A percentile compares a stretch with the other conserved stretches of the same genome.
These are phyloP conservation scores for Ensete glaucum DNA, from an alignment of 176 grass and related monocot species.

Conservation along the genomic window DNA sequence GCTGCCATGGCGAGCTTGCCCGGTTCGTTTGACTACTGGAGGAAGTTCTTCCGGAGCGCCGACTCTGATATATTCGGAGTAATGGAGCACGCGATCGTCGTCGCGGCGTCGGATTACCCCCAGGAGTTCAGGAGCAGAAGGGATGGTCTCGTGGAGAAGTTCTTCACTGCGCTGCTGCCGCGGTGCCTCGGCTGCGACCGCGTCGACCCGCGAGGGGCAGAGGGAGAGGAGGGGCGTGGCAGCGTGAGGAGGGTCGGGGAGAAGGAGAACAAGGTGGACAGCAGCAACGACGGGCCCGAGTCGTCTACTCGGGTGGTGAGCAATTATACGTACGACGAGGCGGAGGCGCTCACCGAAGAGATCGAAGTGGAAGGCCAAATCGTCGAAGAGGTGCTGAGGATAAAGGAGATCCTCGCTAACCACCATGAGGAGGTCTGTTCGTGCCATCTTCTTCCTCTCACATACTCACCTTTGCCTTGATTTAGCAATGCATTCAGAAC, in stretches of 20 bases:
- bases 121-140: slow-evolving; percentile 57
- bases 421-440: slow-evolving; percentile 49
- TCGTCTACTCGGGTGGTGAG: background rate
- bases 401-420: slow-evolving; percentile 51
- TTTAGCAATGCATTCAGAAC: background rate
- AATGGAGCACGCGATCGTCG: slow-evolving; percentile 67
- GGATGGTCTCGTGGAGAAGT: slow-evolving; percentile 61
- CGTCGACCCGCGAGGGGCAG: slow-evolving; percentile 15
- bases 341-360: slow-evolving; percentile 37
- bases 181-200: slow-evolving; percentile 29
- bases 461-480: background rate
- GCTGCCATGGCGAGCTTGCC: slow-evolving; percentile 24
- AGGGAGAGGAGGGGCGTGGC: slow-evolving; percentile 58
- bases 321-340: slow-evolving; percentile 29
- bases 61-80: slow-evolving; percentile 62
- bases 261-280: slow-evolving; percentile 67
- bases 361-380: slow-evolving; percentile 62
- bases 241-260: slow-evolving; percentile 58
- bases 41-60: slow-evolving; percentile 58
- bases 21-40: slow-evolving; percentile 67
- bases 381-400: slow-evolving; percentile 54
- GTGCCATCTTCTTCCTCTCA: background rate
- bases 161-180: slow-evolving; percentile 38
- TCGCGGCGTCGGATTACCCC: slow-evolving; percentile 55
- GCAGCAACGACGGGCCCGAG: slow-evolving; percentile 39